Percentiles rank a stretch among this genome's conserved stretches.
These are phyloP conservation scores for Neurospora hispaniola DNA, from an alignment of 495 filamentous ascomycete species.

Conservation along the genomic window DNA sequence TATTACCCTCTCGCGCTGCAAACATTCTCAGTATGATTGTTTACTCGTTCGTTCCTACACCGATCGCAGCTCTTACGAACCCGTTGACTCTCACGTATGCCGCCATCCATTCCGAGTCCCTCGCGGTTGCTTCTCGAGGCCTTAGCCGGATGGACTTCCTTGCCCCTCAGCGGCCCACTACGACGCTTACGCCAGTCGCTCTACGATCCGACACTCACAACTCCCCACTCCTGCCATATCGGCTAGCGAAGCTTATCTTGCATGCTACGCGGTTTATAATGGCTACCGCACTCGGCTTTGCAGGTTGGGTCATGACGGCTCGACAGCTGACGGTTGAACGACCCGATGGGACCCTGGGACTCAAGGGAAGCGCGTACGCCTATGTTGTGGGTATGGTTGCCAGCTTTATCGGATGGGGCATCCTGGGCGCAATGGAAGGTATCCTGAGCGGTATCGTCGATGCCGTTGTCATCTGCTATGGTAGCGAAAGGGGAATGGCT, in stretches of 20 bases:
- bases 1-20: slow-evolving; percentile 66
- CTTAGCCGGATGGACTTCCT: slow-evolving; percentile 71
- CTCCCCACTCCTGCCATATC: slow-evolving; percentile 54
- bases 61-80: slow-evolving; percentile 75
- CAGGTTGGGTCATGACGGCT: slow-evolving; percentile 94
- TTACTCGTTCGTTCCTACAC: slow-evolving; percentile 73
- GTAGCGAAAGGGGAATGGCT: slow-evolving; percentile 65
- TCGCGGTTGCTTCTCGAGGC: slow-evolving; percentile 62
- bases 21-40: slow-evolving; percentile 55
- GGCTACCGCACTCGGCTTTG: slow-evolving; percentile 79
- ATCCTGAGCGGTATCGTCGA: slow-evolving; percentile 87
- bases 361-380: slow-evolving; percentile 82
- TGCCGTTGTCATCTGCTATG: slow-evolving; percentile 86
- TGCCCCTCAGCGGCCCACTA: slow-evolving; percentile 44
- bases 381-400: slow-evolving; percentile 90
- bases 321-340: slow-evolving; percentile 49
- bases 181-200: slow-evolving; percentile 48
- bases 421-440: slow-evolving; percentile 90
- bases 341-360: slow-evolving; percentile 34
- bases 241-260: slow-evolving; percentile 81
- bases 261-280: slow-evolving; percentile 85
- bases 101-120: slow-evolving; percentile 81
- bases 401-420: slow-evolving; percentile 87
- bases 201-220: slow-evolving; percentile 40
- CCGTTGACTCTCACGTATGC: slow-evolving; percentile 86